Base-by-base conservation (phyloP, 257 asterid species). In the Thymus mandschuricus region DNA sequence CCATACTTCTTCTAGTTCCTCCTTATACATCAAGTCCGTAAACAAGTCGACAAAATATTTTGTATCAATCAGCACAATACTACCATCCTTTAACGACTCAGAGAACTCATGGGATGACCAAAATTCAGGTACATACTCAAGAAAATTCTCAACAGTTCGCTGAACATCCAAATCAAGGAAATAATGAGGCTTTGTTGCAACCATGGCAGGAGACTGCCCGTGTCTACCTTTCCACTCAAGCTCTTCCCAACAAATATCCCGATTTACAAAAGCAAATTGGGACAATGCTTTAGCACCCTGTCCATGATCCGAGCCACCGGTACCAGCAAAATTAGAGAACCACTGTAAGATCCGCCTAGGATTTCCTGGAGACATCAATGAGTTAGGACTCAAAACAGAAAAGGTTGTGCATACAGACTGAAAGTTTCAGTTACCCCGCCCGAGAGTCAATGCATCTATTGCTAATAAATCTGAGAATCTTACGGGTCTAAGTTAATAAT, bases 191-290 rank as follows among this genome's bases (percentile, higher is more conserved):
- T 94, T 91, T 33, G 99, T 86, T 54, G 99, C 99, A 85, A 94
- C 99, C 97, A 91, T 88, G 75, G 99, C 99, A 72, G 97, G 99
- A 76, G 97, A 91, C 73, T 94, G 97, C 48, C 99, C 99, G 72
- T 89, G 99, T 80, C 88, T 94, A 64, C 97, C 99, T 75, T 78
- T 94, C 99, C 99, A 94, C 84, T 84, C 96, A 44, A 94, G 97
- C 79, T 94, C 99, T 87, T 94, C 99, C 99, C 97, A 94, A 74
- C 97, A 94, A 65, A 87, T 78, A 84, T 94, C 99, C 40, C 97
- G 86, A 77, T 94, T 88, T 63, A 88, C 86, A 80, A 94, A 94
- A 70, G 99, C 97, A 88, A 80, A 94, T 65, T 83, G 91, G 77
- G 99, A 86, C 64, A 94, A 74, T 57, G 99, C 96, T 83, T 83